Base-by-base conservation (phyloP, 1,284 basidiomycete species). In the Takashimella koratensis region DNA sequence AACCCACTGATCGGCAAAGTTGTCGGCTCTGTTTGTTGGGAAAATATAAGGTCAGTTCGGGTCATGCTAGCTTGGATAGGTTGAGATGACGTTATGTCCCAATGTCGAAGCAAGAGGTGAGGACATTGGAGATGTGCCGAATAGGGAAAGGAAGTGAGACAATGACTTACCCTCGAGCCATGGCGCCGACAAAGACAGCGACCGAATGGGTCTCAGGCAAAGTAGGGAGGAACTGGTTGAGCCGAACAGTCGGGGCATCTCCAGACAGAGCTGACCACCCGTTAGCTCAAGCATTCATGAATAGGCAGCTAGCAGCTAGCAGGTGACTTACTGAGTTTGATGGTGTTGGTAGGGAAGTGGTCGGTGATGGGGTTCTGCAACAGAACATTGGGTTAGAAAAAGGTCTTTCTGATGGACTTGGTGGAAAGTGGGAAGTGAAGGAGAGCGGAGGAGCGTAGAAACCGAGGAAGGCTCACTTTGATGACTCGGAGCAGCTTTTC, bases 401-500 rank as follows among this genome's bases (percentile, higher is more conserved):
- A 8, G 10, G 13, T 49, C 25, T 51, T 20, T 11, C 25, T 36
- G n/a, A n/a, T n/a, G 46, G 11, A 54, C 27, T 24, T n/a, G n/a
- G 43, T 23, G 5, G 19, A 13, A 20, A 19, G 26, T 36, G 8
- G 30, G 30, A 36, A 36, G 10, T 16, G 30, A 36, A 36, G 16
- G 8, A 16, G 30, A 36, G 8, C 30, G 30, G 16, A 16, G 8
- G 30, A 36, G 16, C 16, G 16, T 36, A 8, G 16, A 36, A 16
- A 36, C 30, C 16, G 30, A 56, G 42, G 4, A 47, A 43, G 10
- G 78, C 82, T 60, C 59, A 83, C 84, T 77, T 94, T 95, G 82
- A 99, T 90, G 44, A 98, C 94, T 73, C 95, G 92, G 53, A 99
- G 82, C 13, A 99, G 79, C 76, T 98, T 98, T 76, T 99, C 95